Conservation (phyloP, 345 rosid species). For the Conringia planisiliqua region DNA sequence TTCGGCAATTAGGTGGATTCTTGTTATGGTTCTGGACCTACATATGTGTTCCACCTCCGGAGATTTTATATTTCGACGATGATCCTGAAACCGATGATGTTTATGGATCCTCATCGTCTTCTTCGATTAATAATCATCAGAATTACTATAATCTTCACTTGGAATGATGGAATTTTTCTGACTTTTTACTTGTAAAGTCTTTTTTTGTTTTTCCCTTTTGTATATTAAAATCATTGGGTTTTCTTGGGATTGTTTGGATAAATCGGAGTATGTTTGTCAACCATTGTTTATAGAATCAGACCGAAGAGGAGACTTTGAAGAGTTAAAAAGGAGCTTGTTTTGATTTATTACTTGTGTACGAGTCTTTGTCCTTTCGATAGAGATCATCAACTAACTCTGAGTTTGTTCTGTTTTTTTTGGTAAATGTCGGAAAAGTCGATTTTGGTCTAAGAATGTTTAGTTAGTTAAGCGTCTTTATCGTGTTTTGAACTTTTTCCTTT, state of each 20-base stretch:
- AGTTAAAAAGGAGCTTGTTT: neutral
- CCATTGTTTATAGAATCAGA: neutral
- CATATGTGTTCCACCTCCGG: slow-evolving; percentile 62
- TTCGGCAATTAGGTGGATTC: slow-evolving; percentile 67
- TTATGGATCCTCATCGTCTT: slow-evolving; percentile 17
- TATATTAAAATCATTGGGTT: neutral
- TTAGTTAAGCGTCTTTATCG: neutral
- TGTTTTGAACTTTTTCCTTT: neutral
- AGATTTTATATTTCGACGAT: slow-evolving; percentile 35
- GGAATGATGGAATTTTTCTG: slow-evolving; percentile 10
- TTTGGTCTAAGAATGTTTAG: neutral
- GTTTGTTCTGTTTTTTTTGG: neutral
- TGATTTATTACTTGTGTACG: neutral
- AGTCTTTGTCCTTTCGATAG: neutral
- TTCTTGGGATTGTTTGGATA: slow-evolving; percentile 2
- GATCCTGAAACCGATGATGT: neutral
- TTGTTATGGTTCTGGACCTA: slow-evolving; percentile 66
- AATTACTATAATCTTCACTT: slow-evolving; percentile 34
- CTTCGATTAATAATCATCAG: slow-evolving; percentile 18
- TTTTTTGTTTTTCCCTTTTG: neutral
- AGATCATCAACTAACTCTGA: neutral
- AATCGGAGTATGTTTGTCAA: neutral
- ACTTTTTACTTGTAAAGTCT: slow-evolving; percentile 11
- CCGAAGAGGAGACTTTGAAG: neutral
- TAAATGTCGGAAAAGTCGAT: neutral